Evolutionary conservation across 805 yeast genomes (phyloP), one percentile per base, ranked within the genome.

Genomic region (Lachancea dasiensis): DNA sequence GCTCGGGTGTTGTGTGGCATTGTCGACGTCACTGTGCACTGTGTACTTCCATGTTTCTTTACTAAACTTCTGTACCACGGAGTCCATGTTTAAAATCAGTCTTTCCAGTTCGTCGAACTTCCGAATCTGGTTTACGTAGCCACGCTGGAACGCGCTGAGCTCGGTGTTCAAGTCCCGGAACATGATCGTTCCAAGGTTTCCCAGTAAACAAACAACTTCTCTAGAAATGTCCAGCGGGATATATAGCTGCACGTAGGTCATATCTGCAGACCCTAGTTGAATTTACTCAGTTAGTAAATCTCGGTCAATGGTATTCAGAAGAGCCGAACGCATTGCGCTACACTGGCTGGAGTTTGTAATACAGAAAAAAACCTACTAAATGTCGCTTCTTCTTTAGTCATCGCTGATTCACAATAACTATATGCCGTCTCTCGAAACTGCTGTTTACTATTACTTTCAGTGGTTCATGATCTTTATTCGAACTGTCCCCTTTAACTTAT

Each of bases 161-260:
- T 79, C 78, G 40, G 77, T 67, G 63, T 92, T 92, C 64, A 86
- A 68, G 60, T 92, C 99, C 34, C 94, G 70, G 60, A 92, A 85
- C 63, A 92, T 95, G 22, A 92, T 70, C 43, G 77, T 68, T 21
- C 95, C 92, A 56, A 87, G 67, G 45, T 85, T 87, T 2, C 99
- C 99, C 13, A 92, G 69, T 23, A 84, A 74, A 40, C 86, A 75
- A 14, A 87, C 80, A 28, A 86, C 76, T 38, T 87, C 95, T 47
- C 97, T 70, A 2, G 95, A 77, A 27, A 82, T 79, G 61, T 92
- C 98, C 34, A 53, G 42, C 4, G 97, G 90, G 38, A 92, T 77
- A 61, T 86, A 92, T 49, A 92, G 69, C 65, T 92, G 95, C 33
- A 89, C 89, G 56, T 87, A 77, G 23, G 95, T 80, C 97, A 92